phyloP scores from a whole-genome alignment of 768 basidiomycete genomes.

The Ephemerocybe angulata region DNA sequence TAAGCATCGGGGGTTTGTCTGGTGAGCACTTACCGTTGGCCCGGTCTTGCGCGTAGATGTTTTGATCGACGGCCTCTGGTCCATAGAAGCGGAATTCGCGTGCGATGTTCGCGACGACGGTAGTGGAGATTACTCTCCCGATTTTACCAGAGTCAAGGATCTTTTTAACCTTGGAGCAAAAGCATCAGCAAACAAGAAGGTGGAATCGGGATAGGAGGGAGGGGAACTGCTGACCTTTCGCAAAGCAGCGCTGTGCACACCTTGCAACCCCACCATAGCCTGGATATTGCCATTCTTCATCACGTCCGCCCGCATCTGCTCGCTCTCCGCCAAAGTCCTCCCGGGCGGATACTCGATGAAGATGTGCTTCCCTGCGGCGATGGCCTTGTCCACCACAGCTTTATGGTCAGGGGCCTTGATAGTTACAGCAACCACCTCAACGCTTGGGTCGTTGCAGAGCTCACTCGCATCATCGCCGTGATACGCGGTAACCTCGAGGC shows the following conservation, averaged over 20 bases:
- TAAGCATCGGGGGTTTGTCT: no score
- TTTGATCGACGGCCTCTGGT: neutral
- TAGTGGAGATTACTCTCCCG: slow-evolving; percentile 27
- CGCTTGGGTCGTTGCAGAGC: slow-evolving; percentile 33
- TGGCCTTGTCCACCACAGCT: slow-evolving; percentile 25
- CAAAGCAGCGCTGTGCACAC: neutral
- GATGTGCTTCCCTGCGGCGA: slow-evolving; percentile 35
- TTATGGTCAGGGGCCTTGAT: slow-evolving; percentile 32
- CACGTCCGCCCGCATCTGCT: slow-evolving; percentile 31
- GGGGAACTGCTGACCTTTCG: neutral
- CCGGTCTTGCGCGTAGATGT: neutral
- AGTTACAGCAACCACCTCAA: slow-evolving; percentile 34
- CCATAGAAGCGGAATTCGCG: neutral
- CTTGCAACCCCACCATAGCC: slow-evolving; percentile 28
- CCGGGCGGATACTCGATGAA: slow-evolving; percentile 43
- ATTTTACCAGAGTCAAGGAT: slow-evolving; percentile 27
- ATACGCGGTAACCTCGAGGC: slow-evolving; percentile 35
- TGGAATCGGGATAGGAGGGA: no score
- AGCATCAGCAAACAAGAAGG: no score
- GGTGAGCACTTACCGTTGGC: no score
- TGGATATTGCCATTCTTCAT: slow-evolving; percentile 23
- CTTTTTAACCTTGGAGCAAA: slow-evolving; percentile 23
- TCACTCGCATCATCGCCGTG: slow-evolving; percentile 22
- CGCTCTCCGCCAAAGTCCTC: slow-evolving; percentile 25
- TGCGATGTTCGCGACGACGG: slow-evolving; percentile 14